Evolutionary conservation across 768 basidiomycete species (phyloP).

Genomic region (Xerocomellus chrysenteron): DNA sequence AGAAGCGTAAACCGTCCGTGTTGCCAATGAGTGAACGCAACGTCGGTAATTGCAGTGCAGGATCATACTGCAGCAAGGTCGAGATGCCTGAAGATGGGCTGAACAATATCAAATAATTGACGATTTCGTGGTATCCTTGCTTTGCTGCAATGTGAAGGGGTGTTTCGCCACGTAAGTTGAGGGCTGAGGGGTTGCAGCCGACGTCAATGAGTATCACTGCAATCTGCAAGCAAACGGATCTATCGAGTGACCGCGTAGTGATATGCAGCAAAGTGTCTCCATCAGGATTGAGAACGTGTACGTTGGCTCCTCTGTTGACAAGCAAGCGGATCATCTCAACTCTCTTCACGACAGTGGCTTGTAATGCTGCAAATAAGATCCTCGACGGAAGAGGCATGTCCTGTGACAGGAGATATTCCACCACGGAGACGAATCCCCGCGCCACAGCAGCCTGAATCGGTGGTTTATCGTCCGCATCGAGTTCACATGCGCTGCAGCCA

Average conservation of each 20-base stretch:
- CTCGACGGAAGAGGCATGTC: not conserved
- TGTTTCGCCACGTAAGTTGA: not conserved
- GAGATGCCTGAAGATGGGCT: not conserved
- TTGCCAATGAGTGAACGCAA: not conserved
- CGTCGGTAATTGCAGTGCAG: not conserved
- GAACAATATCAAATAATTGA: not conserved
- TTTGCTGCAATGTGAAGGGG: conserved; percentile 1
- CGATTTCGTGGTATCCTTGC: not conserved
- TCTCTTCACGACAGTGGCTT: not conserved
- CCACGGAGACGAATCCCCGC: not conserved
- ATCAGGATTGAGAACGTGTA: not conserved
- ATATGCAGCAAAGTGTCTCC: conserved; percentile 4
- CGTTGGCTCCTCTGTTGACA: not conserved
- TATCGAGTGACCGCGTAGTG: not conserved
- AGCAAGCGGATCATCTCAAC: conserved; percentile 2
- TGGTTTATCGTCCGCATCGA: not conserved
- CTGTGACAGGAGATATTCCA: not conserved
- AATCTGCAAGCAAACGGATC: not conserved
- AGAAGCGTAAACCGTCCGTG: not conserved
- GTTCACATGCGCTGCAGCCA: not conserved
- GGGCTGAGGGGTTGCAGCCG: not conserved
- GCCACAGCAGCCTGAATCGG: not conserved
- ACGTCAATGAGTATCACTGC: not conserved
- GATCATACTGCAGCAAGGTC: not conserved
- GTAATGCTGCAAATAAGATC: not conserved